Percentiles rank a stretch among this genome's conserved stretches.
phyloP scores from a whole-genome alignment of 805 yeast genomes.

The Lachancea meyersii region DNA sequence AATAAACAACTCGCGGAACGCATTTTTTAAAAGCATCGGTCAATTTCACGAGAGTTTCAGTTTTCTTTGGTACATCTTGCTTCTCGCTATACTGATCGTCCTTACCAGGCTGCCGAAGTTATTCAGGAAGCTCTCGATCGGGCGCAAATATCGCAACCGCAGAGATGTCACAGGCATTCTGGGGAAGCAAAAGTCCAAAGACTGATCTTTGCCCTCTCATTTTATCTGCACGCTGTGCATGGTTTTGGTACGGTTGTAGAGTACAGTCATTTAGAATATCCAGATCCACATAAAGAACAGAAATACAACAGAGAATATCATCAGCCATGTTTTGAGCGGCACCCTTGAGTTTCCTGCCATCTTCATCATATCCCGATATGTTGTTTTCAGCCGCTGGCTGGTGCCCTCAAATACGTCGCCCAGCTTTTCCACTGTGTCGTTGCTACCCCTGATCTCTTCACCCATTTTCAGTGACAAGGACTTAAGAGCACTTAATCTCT shows the following conservation, averaged over 20 bases:
- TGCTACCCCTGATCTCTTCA: slow-evolving; percentile 53
- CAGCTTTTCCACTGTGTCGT: slow-evolving; percentile 39
- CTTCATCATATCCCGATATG: slow-evolving; percentile 50
- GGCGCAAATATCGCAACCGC: slow-evolving; percentile 19
- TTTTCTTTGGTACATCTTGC: neutral
- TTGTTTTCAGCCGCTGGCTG: slow-evolving; percentile 42
- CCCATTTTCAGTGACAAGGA: slow-evolving; percentile 54
- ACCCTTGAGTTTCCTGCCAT: slow-evolving; percentile 62
- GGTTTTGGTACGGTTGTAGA: neutral
- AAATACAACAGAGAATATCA: slow-evolving; percentile 42
- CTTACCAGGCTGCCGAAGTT: slow-evolving; percentile 5
- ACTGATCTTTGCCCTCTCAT: slow-evolving; percentile 4
- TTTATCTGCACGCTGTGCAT: no score
- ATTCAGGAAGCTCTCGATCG: slow-evolving; percentile 9
- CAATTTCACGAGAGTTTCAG: neutral
- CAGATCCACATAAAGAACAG: slow-evolving; percentile 48
- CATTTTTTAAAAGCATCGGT: neutral
- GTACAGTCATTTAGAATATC: slow-evolving; percentile 20
- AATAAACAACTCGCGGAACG: neutral
- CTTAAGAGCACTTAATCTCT: slow-evolving; percentile 50
- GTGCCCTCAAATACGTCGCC: slow-evolving; percentile 44
- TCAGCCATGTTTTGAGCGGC: slow-evolving; percentile 57
- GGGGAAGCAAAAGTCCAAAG: slow-evolving; percentile 18
- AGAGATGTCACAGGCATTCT: slow-evolving; percentile 20
- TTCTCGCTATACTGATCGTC: neutral